A percentile compares a stretch with the other conserved stretches of the same genome.
phyloP scores from a whole-genome alignment of 805 yeast species.

The Torulaspora gathmanii region DNA sequence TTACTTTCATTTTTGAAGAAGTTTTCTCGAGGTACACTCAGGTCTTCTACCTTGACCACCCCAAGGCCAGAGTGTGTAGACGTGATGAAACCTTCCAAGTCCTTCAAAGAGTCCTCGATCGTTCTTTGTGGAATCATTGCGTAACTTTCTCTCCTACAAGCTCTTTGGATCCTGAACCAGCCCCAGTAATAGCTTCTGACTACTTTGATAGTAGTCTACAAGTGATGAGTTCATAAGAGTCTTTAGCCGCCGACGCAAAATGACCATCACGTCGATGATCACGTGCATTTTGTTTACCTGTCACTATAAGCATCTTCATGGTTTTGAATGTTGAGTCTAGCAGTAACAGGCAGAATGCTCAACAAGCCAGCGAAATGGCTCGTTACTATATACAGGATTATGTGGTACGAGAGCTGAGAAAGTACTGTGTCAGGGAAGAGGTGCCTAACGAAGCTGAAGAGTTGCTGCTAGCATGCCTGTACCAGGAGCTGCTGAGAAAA shows the following conservation, averaged over 20 bases:
- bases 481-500: constrained; percentile 15
- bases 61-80: background rate
- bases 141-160: background rate
- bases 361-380: background rate
- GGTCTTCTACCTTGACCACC: background rate
- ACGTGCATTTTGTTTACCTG: background rate
- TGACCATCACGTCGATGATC: background rate
- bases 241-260: constrained; percentile 12
- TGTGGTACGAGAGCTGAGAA: constrained; percentile 10
- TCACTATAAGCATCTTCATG: too few species aligned
- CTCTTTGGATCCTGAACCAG: background rate
- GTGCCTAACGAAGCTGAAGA: constrained; percentile 14
- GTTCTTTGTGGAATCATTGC: constrained; percentile 9
- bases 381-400: constrained; percentile 7
- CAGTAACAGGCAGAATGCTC: background rate
- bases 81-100: constrained; percentile 14
- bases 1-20: background rate
- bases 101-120: constrained; percentile 21
- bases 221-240: background rate
- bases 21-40: background rate
- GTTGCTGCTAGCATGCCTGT: constrained; percentile 15
- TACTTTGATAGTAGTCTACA: background rate
- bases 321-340: background rate
- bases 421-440: constrained; percentile 4
- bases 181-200: background rate